Evolutionary conservation across 23 red algal genomes (phyloP), one percentile per base, ranked within the genome.

Genomic region (Cyanidiococcus yangmingshanensis): DNA sequence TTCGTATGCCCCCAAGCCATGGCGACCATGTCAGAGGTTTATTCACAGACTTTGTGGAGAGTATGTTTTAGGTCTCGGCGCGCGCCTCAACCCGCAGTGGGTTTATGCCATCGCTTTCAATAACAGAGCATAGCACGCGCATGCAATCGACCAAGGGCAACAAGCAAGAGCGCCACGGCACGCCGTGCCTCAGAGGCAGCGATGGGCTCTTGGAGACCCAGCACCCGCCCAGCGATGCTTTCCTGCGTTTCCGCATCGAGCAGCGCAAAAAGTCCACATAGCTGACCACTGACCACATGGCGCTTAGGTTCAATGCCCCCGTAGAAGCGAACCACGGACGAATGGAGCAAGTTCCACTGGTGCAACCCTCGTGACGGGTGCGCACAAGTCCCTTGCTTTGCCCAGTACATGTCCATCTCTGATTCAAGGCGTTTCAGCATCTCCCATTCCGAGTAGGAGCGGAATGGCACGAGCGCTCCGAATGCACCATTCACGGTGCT

Each of bases 401-500:
- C 45, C 45, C 45, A 54, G 45, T 15, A 54, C 45, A 54, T 15
- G 45, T 71, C 16, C 63, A 71, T 7, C 32, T 71, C 63, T 25
- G 16, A 29, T 71, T 71, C n/a, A 7, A 71, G 63, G n/a, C n/a
- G n/a, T 12, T 35, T 7, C n/a, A 71, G 12, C 7, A 71, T 35
- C 3, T 71, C n/a, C 63, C 63, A 71, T 71, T 71, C 63, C 16
- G n/a, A 2, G 7, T 7, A 7, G 16, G 63, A 17, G 3, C 63
- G 63, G 7, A 71, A 35, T 3, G 63, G 63, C 7, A 35, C 32
- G 16, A 71, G 27, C 63, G 27, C 27, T 12, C 63, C 63, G n/a
- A 71, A 32, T 35, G 16, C 63, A 27, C 63, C 63, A 71, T 29
- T 71, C 63, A 71, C 63, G n/a, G 63, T 71, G 27, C n/a, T 29